Base-by-base conservation (phyloP, 2,329 filamentous ascomycete species). In the Trichoderma harzianum region DNA sequence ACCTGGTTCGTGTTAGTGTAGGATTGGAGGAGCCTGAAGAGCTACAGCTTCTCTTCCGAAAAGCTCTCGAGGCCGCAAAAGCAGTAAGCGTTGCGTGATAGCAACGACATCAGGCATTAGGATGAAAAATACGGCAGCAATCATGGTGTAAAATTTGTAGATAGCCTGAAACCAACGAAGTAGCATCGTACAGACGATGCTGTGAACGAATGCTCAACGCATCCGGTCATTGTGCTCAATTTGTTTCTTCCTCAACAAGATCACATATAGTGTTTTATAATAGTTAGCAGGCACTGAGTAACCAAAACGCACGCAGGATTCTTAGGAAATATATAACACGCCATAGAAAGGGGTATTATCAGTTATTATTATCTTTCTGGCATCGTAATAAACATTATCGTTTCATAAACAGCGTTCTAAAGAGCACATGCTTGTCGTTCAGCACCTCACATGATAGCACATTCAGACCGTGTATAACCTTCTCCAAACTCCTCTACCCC, bases 1-100 rank as follows among this genome's bases (percentile, higher is more conserved):
- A 93, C 79, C 82, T 99, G 70, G 87, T 98, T 62, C 88, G 96
- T 55, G 89, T 98, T 75, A 98, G 95, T 78, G 92, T 98, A 68
- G 96, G 96, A 0, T 82, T 99, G 66, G 96, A 99, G 80, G 93
- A 96, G 73, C 87, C 90, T 1, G 83, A 86, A 28, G 87, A 90
- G 72, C 81, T 98, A 76, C 86, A 87, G 36, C 81, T 80, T 16
- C 87, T 87, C 21, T 93, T 98, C 77, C 82, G 86, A 72, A 84
- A 80, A 64, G 95, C 95, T n/a, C 83, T 98, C 73, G 84, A 87
- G 70, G 91, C 89, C 5, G 87, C 87, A 1, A 72, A 74, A 60
- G 36, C 34, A 14, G 51, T 28, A 53, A 53, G 7, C 14, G 5
- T 62, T 36, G 39, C 16, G 3, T 53, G 16, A 36, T 2, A 18